phyloP scores from a whole-genome alignment of 495 filamentous ascomycete species.

The Aspergillus kassunensis region DNA sequence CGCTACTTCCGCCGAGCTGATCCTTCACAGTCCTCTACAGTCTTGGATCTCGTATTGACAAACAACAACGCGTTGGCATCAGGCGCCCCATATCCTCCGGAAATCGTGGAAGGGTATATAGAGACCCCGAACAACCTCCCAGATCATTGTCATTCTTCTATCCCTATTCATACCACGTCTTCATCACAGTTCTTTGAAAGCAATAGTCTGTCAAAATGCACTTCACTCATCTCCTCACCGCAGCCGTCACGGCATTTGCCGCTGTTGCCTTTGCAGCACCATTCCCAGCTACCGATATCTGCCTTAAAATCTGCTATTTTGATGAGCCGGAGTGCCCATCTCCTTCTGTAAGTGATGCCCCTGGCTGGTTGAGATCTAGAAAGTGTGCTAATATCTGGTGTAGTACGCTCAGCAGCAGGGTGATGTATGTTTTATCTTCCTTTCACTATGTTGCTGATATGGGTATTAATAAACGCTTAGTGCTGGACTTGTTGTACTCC shows the following conservation, averaged over 20 bases:
- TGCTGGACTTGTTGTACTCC: background rate
- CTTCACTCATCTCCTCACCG: background rate
- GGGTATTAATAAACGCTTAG: background rate
- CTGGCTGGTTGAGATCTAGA: background rate
- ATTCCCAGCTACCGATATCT: background rate
- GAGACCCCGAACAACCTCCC: background rate
- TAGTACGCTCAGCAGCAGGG: background rate
- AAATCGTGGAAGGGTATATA: no score
- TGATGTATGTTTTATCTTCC: background rate
- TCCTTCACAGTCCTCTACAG: no score
- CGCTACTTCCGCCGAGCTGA: background rate
- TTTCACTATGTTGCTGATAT: background rate
- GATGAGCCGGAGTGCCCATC: background rate
- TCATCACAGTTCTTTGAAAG: no score
- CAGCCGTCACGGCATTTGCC: background rate
- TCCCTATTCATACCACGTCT: background rate
- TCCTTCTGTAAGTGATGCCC: background rate
- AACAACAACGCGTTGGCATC: no score
- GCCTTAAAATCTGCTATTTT: background rate
- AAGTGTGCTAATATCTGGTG: background rate
- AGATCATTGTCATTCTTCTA: background rate
- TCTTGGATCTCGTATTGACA: no score
- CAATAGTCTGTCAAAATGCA: background rate
- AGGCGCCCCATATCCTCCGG: no score
- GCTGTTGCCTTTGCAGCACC: background rate